A percentile compares a stretch with the other conserved stretches of the same genome.
These are phyloP conservation scores for Biscutella laevigata DNA, from an alignment of 441 rosid genomes.

Conservation along the genomic window DNA sequence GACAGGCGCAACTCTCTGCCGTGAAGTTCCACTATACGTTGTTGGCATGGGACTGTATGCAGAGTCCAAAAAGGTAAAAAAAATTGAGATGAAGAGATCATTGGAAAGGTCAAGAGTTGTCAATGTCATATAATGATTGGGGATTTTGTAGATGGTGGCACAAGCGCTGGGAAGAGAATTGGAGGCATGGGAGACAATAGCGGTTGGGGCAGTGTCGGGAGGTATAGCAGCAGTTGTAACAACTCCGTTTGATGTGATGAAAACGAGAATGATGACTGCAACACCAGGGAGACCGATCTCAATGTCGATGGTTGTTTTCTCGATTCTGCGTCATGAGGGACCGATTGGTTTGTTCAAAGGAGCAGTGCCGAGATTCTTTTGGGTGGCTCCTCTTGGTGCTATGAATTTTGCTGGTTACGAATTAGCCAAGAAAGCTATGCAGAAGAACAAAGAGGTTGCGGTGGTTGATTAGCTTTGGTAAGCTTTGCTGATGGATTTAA, in stretches of 20 bases:
- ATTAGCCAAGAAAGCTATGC: conserved; percentile 80
- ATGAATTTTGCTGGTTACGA: conserved; percentile 99
- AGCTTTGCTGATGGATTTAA: conserved; percentile 17
- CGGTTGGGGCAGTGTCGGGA: conserved; percentile 88
- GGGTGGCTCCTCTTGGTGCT: conserved; percentile 98
- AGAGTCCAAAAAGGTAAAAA: conserved; percentile 86
- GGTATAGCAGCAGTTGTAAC: conserved; percentile 85
- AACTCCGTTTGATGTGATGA: conserved; percentile 96
- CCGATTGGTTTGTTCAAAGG: conserved; percentile 93
- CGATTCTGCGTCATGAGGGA: conserved; percentile 76
- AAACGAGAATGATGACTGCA: conserved; percentile 97
- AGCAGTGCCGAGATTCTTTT: conserved; percentile 87
- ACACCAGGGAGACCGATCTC: conserved; percentile 64
- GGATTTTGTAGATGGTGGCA: conserved; percentile 47
- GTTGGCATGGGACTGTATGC: conserved; percentile 87
- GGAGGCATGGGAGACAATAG: conserved; percentile 86
- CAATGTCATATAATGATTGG: conserved; percentile 2
- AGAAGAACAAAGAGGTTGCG: conserved; percentile 42
- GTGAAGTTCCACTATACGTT: conserved; percentile 95
- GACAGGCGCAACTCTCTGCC: conserved; percentile 88
- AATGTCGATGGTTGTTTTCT: conserved; percentile 61
- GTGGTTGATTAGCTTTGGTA: conserved; percentile 15
- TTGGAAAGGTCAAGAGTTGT: background rate
- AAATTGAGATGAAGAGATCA: background rate
- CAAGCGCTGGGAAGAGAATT: conserved; percentile 68